These are phyloP conservation scores for Torulaspora franciscae DNA, from an alignment of 805 yeast species.

Conservation along the genomic window DNA sequence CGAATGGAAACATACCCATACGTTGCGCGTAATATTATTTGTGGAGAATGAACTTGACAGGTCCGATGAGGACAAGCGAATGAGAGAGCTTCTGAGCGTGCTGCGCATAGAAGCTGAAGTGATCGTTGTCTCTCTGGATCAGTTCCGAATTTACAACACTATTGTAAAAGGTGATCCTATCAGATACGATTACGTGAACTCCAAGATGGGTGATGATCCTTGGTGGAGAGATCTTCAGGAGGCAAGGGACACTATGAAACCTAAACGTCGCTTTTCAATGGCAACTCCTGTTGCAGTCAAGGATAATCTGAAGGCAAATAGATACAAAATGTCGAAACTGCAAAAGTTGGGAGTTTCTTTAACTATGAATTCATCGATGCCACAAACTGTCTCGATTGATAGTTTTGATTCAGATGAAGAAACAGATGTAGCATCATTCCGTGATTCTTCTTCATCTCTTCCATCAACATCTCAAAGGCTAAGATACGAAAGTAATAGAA, in stretches of 20 bases:
- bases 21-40: slow-evolving; percentile 77
- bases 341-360: slow-evolving; percentile 76
- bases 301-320: slow-evolving; percentile 21
- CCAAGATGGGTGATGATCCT: slow-evolving; percentile 52
- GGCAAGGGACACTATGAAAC: slow-evolving; percentile 44
- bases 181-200: slow-evolving; percentile 45
- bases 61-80: slow-evolving; percentile 60
- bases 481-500: slow-evolving; percentile 12
- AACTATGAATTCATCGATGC: slow-evolving; percentile 62
- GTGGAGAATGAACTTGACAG: slow-evolving; percentile 74
- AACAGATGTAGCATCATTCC: slow-evolving; percentile 25
- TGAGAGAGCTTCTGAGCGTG: slow-evolving; percentile 60
- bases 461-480: slow-evolving; percentile 13
- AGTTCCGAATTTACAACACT: slow-evolving; percentile 61
- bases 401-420: slow-evolving; percentile 31
- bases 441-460: slow-evolving; percentile 14
- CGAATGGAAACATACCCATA: slow-evolving; percentile 78
- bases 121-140: slow-evolving; percentile 62
- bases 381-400: slow-evolving; percentile 35
- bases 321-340: slow-evolving; percentile 50
- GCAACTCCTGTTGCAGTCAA: slow-evolving; percentile 29
- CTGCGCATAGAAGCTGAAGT: slow-evolving; percentile 80
- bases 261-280: slow-evolving; percentile 31
- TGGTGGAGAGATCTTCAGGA: slow-evolving; percentile 80
- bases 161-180: slow-evolving; percentile 63